These are phyloP conservation scores for Solanum phureja DNA, from an alignment of 257 asterid genomes.

Conservation along the genomic window DNA sequence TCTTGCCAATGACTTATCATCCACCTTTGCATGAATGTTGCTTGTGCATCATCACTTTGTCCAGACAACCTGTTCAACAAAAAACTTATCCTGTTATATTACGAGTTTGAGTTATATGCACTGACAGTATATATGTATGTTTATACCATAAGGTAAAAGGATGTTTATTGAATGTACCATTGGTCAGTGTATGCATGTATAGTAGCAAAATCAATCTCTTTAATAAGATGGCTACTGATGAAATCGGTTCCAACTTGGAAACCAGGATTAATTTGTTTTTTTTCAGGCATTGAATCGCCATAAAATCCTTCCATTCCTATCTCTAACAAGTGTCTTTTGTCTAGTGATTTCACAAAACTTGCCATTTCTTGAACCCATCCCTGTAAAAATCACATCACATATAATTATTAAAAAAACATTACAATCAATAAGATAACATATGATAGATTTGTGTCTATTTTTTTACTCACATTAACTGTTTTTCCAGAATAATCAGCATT, in stretches of 20 bases:
- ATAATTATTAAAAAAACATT: neutral
- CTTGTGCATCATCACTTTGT: constrained; percentile 19
- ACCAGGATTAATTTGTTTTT: constrained; percentile 53
- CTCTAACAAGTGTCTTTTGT: constrained; percentile 43
- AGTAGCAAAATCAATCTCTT: constrained; percentile 56
- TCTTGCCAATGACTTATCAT: constrained; percentile 30
- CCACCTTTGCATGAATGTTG: constrained; percentile 35
- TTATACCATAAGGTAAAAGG: neutral
- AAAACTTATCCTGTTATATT: neutral
- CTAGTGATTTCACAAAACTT: constrained; percentile 42
- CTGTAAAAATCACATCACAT: constrained; percentile 10
- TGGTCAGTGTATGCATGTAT: constrained; percentile 66
- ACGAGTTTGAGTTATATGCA: neutral
- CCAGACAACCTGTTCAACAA: constrained; percentile 22
- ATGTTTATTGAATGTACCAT: constrained; percentile 20
- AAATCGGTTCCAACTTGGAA: constrained; percentile 74
- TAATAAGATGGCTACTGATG: constrained; percentile 35
- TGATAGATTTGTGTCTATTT: too few species aligned
- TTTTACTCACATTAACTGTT: constrained; percentile 14
- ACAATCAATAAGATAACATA: too few species aligned
- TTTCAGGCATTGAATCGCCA: constrained; percentile 53
- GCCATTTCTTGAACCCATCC: constrained; percentile 56
- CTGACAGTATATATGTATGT: neutral
- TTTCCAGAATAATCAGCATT: constrained; percentile 37
- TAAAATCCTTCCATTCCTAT: constrained; percentile 84